A percentile compares a stretch with the other conserved stretches of the same genome.
These are phyloP conservation scores for Fusarium mangiferae DNA, from an alignment of 2,329 filamentous ascomycete genomes.

Conservation along the genomic window DNA sequence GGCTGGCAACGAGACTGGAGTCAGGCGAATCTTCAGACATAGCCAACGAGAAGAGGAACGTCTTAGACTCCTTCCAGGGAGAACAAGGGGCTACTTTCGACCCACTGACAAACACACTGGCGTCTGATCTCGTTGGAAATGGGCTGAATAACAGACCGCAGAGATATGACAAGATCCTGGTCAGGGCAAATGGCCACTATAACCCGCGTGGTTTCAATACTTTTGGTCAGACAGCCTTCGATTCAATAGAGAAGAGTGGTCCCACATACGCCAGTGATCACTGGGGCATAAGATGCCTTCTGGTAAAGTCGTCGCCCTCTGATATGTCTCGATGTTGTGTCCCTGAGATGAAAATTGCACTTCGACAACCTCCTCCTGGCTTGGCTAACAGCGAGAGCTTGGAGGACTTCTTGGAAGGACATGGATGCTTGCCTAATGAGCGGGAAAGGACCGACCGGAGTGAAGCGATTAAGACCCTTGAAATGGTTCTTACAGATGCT, in stretches of 20 bases:
- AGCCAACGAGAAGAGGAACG: slow-evolving; percentile 38
- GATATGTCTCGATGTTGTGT: neutral
- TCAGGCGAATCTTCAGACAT: slow-evolving; percentile 53
- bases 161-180: slow-evolving; percentile 71
- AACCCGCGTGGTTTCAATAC: slow-evolving; percentile 60
- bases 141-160: slow-evolving; percentile 67
- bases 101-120: slow-evolving; percentile 65
- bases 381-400: slow-evolving; percentile 51
- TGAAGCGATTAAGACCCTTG: slow-evolving; percentile 58
- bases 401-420: slow-evolving; percentile 49
- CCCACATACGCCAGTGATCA: slow-evolving; percentile 62
- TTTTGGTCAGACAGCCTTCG: slow-evolving; percentile 58
- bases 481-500: slow-evolving; percentile 53
- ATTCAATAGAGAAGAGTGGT: neutral
- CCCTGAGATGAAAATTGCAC: slow-evolving; percentile 41
- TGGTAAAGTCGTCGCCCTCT: slow-evolving; percentile 39
- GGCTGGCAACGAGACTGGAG: slow-evolving; percentile 58
- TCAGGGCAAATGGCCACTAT: slow-evolving; percentile 54
- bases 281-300: slow-evolving; percentile 63
- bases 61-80: slow-evolving; percentile 59
- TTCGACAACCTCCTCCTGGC: slow-evolving; percentile 43
- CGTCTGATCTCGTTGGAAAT: slow-evolving; percentile 59
- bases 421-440: slow-evolving; percentile 58
- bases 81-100: slow-evolving; percentile 75
- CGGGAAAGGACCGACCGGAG: slow-evolving; percentile 55